Evolutionary conservation across 2,329 filamentous ascomycete genomes (phyloP), one percentile per base, ranked within the genome.

Genomic region (Graphilbum fragrans): DNA sequence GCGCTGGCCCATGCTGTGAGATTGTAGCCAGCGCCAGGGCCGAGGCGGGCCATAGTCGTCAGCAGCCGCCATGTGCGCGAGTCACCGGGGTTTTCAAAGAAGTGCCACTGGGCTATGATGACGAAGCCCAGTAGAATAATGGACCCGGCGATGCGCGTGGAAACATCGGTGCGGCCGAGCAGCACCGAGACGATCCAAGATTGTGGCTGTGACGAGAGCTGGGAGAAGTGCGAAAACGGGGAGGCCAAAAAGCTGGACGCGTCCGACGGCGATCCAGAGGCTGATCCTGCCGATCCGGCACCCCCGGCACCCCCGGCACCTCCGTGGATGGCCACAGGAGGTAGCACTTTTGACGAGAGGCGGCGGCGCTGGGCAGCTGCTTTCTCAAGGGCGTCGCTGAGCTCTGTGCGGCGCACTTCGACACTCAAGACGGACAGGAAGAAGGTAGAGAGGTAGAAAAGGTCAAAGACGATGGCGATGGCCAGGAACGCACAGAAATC

Each of bases 341-440:
- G n/a, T n/a, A n/a, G n/a, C n/a, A n/a, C n/a, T n/a, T n/a, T n/a
- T n/a, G n/a, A n/a, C 3, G 44, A 32, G 21, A 17, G 38, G 22
- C 39, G 35, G 33, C 41, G 48, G 27, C 59, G 58, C 39, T 61
- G 59, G 32, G 68, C 63, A 1, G 67, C 66, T 3, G 66, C 69
- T 50, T 72, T 78, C 11, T 66, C 75, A 10, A 88, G 62, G 3
- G 80, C 79, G 54, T 90, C 83, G 49, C 78, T 77, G 0, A 90
- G 69, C 60, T 90, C 84, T 43, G 82, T 76, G 49, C 84, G 71
- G 19, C 79, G 74, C 10, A 90, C 82, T 55, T 90, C 84, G 35
- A 90, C 78, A 52, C 82, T 87, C 20, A 90, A 64, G 12, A 90
- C 82, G 1, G 83, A 77, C 4, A 87, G 66, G 53, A 90, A 88